Evolutionary conservation across 352 stramenopile genomes (phyloP), one percentile per base, ranked within the genome.

Genomic region (Phytophthora citrophthora): DNA sequence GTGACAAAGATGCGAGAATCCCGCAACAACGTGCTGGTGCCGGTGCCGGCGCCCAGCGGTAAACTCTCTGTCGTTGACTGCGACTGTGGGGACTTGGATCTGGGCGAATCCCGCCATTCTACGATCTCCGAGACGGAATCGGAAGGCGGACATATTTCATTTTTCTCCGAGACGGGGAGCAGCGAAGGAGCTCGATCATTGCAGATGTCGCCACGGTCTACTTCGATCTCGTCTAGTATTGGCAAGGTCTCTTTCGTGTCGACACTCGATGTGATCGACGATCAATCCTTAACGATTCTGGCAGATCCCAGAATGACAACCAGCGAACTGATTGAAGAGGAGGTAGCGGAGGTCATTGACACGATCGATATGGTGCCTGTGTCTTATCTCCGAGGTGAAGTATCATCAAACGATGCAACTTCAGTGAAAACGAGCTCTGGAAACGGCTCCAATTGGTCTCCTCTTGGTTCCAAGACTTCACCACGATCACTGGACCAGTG

Each of bases 1-100:
- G 70, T 91, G 44, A 86, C 74, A 20, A 81, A 83, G 54, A 76
- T 91, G 67, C 79, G 82, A 8, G 70, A 76, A 44, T 69, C 65
- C 10, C 32, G 61, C 11, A 61, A 57, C 39, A 66, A 64, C 26
- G 32, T 55, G 31, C 47, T 74, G 31, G 47, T 73, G 3, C 63
- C 63, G 15, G 55, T 72, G 10, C 65, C 66, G 8, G 51, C 48
- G 15, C 62, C 53, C 10, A 72, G 57, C 24, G 68, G 62, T 44
- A 64, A 70, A 16, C 23, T 76, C 7, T 72, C 68, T 8, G 39
- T 76, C 10, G 32, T 68, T 5, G 63, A 72, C 38, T 76, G 58
- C n/a, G 44, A 70, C 38, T 73, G 41, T 18, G 47, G 40, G 13
- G 56, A 54, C 20, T 26, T 62, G 24, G 38, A 65, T n/a, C 36